Evolutionary conservation across 2,329 filamentous ascomycete species (phyloP), one percentile per base, ranked within the genome.

Genomic region (Basipetospora chlamydospora): DNA sequence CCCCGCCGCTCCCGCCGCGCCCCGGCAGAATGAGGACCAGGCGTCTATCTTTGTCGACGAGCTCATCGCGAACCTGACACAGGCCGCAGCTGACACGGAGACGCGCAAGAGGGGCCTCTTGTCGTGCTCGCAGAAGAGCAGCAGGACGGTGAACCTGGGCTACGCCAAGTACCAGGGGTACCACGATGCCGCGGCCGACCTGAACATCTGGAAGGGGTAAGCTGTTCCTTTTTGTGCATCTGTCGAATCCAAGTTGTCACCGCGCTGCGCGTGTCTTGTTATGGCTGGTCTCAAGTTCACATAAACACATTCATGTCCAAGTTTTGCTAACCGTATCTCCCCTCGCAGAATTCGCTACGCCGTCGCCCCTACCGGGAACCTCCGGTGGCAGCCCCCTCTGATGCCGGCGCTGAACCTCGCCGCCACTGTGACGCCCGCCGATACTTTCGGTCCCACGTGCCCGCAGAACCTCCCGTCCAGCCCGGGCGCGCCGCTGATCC

Each of bases 161-260:
- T 69, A 69, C 39, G 54, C 54, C 8, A 49, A 51, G 18, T 69
- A 68, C 41, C 47, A 60, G 41, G 65, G 64, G 9, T 52, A 49
- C 23, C 50, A 56, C 29, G 54, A 66, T 41, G 15, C 47, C 4
- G 51, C 52, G 0, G 56, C 49, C 8, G 52, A 54, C 3, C 32
- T 66, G 12, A 65, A 67, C 39, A 48, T 57, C 21, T 68, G 57
- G 51, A 61, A 57, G 47, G 61, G 64, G 63, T 62, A 52, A 32
- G 41, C 26, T 20, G 29, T n/a, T 26, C 15, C n/a, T 3, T 13
- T 15, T 6, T 13, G 13, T 13, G 4, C 15, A 20, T 16, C 10
- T 7, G 12, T 8, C 8, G 23, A 26, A 26, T 26, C 23, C 23
- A n/a, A n/a, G n/a, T n/a, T n/a, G n/a, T n/a, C n/a, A n/a, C n/a